These are phyloP conservation scores for Phlyctochytrium arcticum DNA, from an alignment of 192 early-diverging fungal species.

Conservation along the genomic window DNA sequence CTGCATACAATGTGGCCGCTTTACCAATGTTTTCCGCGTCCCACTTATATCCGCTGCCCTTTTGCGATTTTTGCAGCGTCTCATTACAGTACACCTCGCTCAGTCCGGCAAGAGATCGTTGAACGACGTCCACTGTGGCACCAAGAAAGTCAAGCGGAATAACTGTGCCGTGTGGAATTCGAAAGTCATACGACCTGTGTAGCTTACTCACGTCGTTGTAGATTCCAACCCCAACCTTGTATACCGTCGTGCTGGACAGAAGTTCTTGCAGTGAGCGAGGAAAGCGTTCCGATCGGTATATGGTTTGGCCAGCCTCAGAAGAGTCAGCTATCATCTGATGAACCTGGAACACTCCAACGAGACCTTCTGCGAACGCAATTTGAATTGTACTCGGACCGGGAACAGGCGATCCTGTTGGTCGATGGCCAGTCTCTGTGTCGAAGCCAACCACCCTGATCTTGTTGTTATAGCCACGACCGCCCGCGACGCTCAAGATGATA, in stretches of 20 bases:
- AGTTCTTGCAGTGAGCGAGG: background rate
- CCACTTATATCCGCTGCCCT: slow-evolving; percentile 1
- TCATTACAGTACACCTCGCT: background rate
- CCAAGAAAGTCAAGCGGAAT: background rate
- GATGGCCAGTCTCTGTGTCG: slow-evolving; percentile 6
- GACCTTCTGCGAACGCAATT: slow-evolving; percentile 18
- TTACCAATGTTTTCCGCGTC: background rate
- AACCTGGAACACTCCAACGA: slow-evolving; percentile 22
- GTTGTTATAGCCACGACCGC: too few relatives aligned
- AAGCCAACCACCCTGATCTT: slow-evolving; percentile 8
- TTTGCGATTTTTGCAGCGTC: background rate
- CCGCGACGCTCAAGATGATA: background rate
- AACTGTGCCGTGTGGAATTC: background rate
- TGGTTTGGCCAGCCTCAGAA: background rate
- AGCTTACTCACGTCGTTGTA: background rate
- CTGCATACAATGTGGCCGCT: slow-evolving; percentile 7
- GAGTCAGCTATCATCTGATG: background rate
- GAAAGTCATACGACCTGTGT: background rate
- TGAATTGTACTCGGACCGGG: slow-evolving; percentile 15
- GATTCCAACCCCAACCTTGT: slow-evolving; percentile 19
- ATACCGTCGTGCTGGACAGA: background rate
- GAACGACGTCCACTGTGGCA: background rate
- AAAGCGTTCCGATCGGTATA: slow-evolving; percentile 8
- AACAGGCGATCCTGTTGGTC: too few relatives aligned
- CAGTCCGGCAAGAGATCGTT: background rate